These are phyloP conservation scores for Sporothrix euskadiensis DNA, from an alignment of 2,329 filamentous ascomycete genomes.

Conservation along the genomic window DNA sequence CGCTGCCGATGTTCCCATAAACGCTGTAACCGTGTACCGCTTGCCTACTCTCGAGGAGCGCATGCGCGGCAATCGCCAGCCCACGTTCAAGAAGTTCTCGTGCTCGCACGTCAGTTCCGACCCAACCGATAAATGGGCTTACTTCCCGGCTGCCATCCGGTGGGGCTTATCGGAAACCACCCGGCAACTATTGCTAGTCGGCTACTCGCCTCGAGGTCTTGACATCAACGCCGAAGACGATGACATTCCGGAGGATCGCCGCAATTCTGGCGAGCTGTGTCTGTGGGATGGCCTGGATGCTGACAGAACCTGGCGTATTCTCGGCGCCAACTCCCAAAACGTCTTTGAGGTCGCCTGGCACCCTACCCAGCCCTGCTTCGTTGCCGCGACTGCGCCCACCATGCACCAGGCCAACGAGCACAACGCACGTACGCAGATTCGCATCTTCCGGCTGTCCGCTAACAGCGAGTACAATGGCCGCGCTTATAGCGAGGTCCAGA, in stretches of 20 bases:
- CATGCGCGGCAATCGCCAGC: constrained; percentile 40
- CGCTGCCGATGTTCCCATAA: constrained; percentile 55
- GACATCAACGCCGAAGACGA: constrained; percentile 49
- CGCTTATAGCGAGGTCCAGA: constrained; percentile 51
- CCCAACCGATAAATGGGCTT: constrained; percentile 56
- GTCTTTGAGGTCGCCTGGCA: constrained; percentile 68
- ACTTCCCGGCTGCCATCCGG: constrained; percentile 63
- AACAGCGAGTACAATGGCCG: constrained; percentile 36
- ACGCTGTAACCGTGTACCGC: constrained; percentile 60
- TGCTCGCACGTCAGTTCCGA: constrained; percentile 43
- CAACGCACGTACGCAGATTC: constrained; percentile 56
- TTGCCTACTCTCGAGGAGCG: constrained; percentile 38
- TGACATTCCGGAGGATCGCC: constrained; percentile 60
- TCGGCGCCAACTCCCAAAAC: constrained; percentile 56
- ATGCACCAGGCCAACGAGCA: constrained; percentile 47
- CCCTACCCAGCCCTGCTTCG: constrained; percentile 54
- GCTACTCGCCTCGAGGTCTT: constrained; percentile 61
- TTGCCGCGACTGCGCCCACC: constrained; percentile 58
- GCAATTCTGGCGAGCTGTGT: constrained; percentile 60
- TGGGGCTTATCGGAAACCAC: constrained; percentile 54
- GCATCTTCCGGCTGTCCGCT: constrained; percentile 49
- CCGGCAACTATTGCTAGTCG: constrained; percentile 58
- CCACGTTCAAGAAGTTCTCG: constrained; percentile 45
- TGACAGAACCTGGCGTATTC: constrained; percentile 48
- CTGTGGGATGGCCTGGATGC: constrained; percentile 56